A percentile compares a stretch with the other conserved stretches of the same genome.
Evolutionary conservation across 23 red algal genomes (phyloP).

Genomic region (Porphyridium purpureum): DNA sequence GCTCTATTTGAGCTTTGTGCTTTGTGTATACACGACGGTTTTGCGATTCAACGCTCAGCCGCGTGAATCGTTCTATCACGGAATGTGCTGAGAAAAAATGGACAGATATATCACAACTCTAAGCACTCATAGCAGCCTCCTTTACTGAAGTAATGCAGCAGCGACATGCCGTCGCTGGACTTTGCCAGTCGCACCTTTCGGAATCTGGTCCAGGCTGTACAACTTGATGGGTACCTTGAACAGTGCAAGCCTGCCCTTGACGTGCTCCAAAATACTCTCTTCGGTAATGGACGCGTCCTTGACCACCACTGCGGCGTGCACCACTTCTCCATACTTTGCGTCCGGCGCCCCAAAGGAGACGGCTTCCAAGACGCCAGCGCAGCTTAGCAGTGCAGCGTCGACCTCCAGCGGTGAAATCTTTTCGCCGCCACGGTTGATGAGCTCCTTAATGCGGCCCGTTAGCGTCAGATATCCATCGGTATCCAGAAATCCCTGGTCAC

Average conservation of each 20-base stretch:
- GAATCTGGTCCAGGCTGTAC: constrained; percentile 46
- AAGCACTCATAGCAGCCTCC: background rate
- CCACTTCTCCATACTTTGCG: constrained; percentile 85
- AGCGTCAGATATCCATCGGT: constrained; percentile 78
- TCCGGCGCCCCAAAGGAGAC: constrained; percentile 77
- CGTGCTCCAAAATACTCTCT: constrained; percentile 27
- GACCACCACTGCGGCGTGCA: constrained; percentile 71
- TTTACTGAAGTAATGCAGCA: background rate
- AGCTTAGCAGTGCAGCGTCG: constrained; percentile 44
- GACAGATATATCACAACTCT: background rate
- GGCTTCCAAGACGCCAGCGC: constrained; percentile 54
- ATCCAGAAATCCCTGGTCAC: constrained; percentile 69
- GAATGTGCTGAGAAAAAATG: too few relatives aligned
- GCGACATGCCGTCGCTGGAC: constrained; percentile 71
- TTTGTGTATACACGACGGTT: too few relatives aligned
- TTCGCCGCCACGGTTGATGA: constrained; percentile 93
- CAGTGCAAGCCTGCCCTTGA: constrained; percentile 24
- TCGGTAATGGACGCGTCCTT: constrained; percentile 13
- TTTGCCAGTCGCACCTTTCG: constrained; percentile 62
- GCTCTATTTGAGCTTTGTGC: too few relatives aligned
- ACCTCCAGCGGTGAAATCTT: constrained; percentile 90
- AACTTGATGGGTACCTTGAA: constrained; percentile 83
- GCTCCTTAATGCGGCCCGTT: constrained; percentile 80
- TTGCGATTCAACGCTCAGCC: too few relatives aligned
- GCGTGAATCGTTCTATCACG: too few relatives aligned